phyloP scores from a whole-genome alignment of 306 rosid genomes.

The Elaeagnus macrophylla region DNA sequence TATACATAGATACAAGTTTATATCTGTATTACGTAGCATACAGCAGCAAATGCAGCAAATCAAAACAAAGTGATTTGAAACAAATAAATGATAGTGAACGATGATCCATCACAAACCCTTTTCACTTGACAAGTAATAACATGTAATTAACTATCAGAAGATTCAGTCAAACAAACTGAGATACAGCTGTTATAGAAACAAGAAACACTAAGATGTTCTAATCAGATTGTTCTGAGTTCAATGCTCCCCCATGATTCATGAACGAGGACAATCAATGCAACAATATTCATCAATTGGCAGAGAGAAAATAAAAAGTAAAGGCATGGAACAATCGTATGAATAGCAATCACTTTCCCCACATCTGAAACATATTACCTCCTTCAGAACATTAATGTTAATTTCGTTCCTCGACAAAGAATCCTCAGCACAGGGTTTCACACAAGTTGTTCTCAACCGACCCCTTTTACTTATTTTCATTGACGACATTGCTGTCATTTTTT shows the following conservation, averaged over 20 bases:
- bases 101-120: too few relatives aligned
- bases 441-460: slow-evolving; percentile 56
- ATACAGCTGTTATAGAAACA: neutral
- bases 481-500: slow-evolving; percentile 56
- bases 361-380: slow-evolving; percentile 60
- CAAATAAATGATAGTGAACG: too few relatives aligned
- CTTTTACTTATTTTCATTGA: slow-evolving; percentile 76
- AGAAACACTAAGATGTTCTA: too few relatives aligned
- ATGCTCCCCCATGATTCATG: neutral
- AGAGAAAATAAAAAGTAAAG: slow-evolving; percentile 4
- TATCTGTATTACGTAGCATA: too few relatives aligned
- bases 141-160: neutral
- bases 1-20: neutral
- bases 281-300: slow-evolving; percentile 11
- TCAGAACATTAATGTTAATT: slow-evolving; percentile 71
- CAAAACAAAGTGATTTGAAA: too few relatives aligned
- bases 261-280: neutral
- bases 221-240: neutral
- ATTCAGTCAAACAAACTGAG: neutral
- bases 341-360: slow-evolving; percentile 5
- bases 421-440: slow-evolving; percentile 78
- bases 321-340: slow-evolving; percentile 2
- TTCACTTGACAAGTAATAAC: too few relatives aligned
- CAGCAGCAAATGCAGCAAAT: too few relatives aligned
- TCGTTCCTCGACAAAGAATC: slow-evolving; percentile 73